phyloP scores from a whole-genome alignment of 208 protist species.

The Trypanosoma vivax region DNA sequence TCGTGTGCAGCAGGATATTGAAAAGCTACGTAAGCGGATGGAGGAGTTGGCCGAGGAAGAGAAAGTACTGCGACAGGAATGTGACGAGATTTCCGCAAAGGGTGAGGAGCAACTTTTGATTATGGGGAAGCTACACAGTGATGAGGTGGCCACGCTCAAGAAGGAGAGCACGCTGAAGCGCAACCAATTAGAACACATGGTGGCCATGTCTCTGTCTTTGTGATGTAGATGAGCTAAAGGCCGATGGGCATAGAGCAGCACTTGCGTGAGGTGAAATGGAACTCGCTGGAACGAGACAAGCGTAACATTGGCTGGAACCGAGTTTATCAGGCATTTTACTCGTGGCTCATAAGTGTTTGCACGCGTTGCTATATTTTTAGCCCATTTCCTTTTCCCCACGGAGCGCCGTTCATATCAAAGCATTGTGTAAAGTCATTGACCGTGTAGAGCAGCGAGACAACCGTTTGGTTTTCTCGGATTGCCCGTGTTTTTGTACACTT shows the following conservation, averaged over 20 bases:
- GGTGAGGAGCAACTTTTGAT: conserved; percentile 79
- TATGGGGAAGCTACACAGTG: conserved; percentile 67
- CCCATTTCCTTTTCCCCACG: too few relatives aligned
- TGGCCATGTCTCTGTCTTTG: conserved; percentile 34
- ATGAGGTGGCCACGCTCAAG: conserved; percentile 64
- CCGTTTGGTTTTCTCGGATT: too few relatives aligned
- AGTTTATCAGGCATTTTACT: too few relatives aligned
- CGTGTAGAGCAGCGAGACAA: too few relatives aligned
- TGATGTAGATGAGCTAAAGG: conserved; percentile 5
- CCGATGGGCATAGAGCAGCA: neutral
- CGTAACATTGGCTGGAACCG: too few relatives aligned
- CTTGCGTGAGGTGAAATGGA: too few relatives aligned
- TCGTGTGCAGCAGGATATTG: conserved; percentile 56
- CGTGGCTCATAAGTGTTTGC: too few relatives aligned
- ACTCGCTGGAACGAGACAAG: too few relatives aligned
- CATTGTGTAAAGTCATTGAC: too few relatives aligned
- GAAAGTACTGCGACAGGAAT: conserved; percentile 43
- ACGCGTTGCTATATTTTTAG: too few relatives aligned
- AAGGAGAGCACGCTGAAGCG: conserved; percentile 73
- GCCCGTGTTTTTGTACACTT: too few relatives aligned
- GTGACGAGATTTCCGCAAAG: conserved; percentile 52
- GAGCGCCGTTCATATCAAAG: too few relatives aligned
- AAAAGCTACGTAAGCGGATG: conserved; percentile 29
- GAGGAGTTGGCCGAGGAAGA: conserved; percentile 56
- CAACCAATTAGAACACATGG: conserved; percentile 72